These are phyloP conservation scores for Kluyveromyces marxianus DNA, from an alignment of 1,139 yeast genomes.

Conservation along the genomic window DNA sequence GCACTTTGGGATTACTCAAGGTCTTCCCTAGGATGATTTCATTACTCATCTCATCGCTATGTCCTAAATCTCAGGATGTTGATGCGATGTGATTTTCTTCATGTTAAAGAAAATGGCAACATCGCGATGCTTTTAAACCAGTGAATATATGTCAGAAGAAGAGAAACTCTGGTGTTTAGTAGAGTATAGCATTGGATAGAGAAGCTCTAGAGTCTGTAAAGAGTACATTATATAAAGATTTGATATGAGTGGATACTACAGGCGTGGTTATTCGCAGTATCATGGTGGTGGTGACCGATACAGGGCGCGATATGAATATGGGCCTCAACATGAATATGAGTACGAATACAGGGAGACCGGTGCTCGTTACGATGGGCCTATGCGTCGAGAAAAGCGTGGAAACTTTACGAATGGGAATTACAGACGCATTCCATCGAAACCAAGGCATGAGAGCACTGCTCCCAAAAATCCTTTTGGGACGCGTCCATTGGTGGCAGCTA, in stretches of 20 bases:
- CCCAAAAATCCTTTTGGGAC: neutral
- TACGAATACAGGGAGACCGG: neutral
- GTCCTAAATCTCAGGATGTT: no score
- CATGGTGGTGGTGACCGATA: constrained; percentile 1
- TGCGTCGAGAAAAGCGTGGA: neutral
- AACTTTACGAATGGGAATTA: neutral
- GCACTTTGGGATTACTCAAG: neutral
- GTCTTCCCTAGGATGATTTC: neutral
- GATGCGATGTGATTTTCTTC: no score
- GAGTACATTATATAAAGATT: neutral
- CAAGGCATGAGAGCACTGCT: neutral
- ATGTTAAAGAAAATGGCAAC: no score
- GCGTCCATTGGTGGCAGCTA: constrained; percentile 8
- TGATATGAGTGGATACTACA: constrained; percentile 2
- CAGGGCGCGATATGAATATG: neutral
- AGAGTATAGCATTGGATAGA: no score
- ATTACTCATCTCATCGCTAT: no score
- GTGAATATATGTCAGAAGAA: no score
- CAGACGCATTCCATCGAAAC: neutral
- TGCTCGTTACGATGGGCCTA: no score
- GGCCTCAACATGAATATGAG: neutral
- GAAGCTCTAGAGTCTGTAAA: no score
- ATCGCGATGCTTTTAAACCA: no score
- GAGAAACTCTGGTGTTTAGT: no score
- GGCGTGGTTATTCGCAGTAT: neutral